Percentiles rank a stretch among this genome's conserved stretches.
Evolutionary conservation across 371 early-diverging fungal genomes (phyloP).

Genomic region (Mortierella sp.): DNA sequence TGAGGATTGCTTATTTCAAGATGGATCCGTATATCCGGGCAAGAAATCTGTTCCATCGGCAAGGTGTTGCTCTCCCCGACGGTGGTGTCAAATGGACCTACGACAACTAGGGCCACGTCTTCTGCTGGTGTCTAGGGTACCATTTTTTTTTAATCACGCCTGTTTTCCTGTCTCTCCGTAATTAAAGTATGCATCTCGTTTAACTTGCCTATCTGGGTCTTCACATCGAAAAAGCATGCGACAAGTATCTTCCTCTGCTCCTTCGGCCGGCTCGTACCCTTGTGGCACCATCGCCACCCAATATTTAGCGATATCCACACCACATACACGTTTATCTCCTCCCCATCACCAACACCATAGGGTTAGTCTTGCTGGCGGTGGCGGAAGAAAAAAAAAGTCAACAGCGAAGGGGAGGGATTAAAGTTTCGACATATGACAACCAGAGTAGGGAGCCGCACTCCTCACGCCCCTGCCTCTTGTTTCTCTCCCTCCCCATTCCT

Average conservation of each 20-base stretch:
- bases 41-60: constrained; percentile 49
- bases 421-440: constrained; percentile 11
- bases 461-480: neutral
- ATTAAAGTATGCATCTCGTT: neutral
- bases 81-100: constrained; percentile 23
- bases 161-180: neutral
- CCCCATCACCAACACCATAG: neutral
- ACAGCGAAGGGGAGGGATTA: neutral
- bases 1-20: constrained; percentile 37
- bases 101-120: constrained; percentile 2
- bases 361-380: no score
- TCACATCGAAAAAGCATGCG: neutral
- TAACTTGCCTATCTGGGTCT: neutral
- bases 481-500: neutral
- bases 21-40: constrained; percentile 53
- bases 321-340: neutral
- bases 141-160: neutral
- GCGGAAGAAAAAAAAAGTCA: neutral
- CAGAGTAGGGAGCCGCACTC: constrained; percentile 2
- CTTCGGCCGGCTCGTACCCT: neutral
- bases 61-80: constrained; percentile 10
- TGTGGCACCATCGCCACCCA: neutral
- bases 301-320: neutral
- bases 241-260: neutral
- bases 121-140: neutral